These are phyloP conservation scores for Apophysomyces ossiformis DNA, from an alignment of 371 early-diverging fungal species.

Conservation along the genomic window DNA sequence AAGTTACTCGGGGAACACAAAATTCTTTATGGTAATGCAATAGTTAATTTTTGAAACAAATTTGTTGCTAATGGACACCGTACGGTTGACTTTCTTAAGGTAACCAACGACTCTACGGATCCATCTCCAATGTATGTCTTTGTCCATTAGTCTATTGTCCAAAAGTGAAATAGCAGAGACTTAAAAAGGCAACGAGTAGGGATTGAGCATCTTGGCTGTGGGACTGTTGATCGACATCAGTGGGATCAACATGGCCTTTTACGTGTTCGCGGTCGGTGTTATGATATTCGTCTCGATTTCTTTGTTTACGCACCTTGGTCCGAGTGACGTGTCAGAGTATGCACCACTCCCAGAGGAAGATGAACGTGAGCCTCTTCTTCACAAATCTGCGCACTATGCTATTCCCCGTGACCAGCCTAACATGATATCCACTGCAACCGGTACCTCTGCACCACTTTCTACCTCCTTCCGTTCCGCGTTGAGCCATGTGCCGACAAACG, in stretches of 20 bases:
- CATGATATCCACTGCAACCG: not conserved
- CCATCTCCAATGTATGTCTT: constrained; percentile 30
- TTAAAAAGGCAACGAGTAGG: constrained; percentile 8
- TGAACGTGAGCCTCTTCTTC: constrained; percentile 17
- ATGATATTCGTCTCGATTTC: constrained; percentile 21
- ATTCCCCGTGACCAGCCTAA: not conserved
- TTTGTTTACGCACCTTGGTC: constrained; percentile 15
- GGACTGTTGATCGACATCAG: constrained; percentile 33
- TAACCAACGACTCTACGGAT: constrained; percentile 50
- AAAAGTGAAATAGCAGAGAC: too few species aligned
- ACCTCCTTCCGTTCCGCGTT: constrained; percentile 19
- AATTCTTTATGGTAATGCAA: constrained; percentile 44
- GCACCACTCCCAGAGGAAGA: not conserved
- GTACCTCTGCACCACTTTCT: not conserved
- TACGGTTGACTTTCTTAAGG: constrained; percentile 22
- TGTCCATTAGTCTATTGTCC: too few species aligned
- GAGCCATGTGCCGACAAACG: constrained; percentile 16
- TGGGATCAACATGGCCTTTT: constrained; percentile 43
- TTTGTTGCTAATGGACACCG: not conserved
- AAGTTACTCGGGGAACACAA: constrained; percentile 55
- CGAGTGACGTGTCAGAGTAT: not conserved
- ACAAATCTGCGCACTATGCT: constrained; percentile 8
- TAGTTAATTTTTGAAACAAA: not conserved
- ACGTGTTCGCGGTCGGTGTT: constrained; percentile 44
- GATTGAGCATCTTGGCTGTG: constrained; percentile 41